Conservation (phyloP, 805 yeast genomes). For the Candida multigemmis region DNA sequence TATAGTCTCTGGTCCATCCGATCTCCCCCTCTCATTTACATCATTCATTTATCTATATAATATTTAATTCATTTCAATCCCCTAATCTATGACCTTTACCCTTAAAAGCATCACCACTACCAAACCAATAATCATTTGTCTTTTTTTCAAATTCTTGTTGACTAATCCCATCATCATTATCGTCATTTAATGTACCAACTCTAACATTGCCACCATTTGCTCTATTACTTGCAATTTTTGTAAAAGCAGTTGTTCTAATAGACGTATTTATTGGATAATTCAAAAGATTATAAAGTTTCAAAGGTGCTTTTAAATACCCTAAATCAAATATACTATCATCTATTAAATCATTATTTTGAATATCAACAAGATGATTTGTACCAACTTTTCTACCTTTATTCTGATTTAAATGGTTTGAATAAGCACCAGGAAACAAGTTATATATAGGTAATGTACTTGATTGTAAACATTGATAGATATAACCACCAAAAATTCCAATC, state of each 20-base stretch:
- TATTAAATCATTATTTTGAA: slow-evolving; percentile 9
- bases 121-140: too few relatives aligned
- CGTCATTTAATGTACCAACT: slow-evolving; percentile 1
- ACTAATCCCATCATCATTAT: slow-evolving; percentile 1
- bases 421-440: slow-evolving; percentile 26
- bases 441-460: slow-evolving; percentile 40
- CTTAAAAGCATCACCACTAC: slow-evolving; percentile 9
- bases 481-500: slow-evolving; percentile 48
- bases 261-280: slow-evolving; percentile 17
- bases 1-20: too few relatives aligned
- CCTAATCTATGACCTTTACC: slow-evolving; percentile 32
- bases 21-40: too few relatives aligned
- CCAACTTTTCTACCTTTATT: slow-evolving; percentile 22
- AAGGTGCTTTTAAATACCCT: slow-evolving; percentile 52
- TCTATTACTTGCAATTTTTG: slow-evolving; percentile 1
- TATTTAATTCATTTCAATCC: slow-evolving; percentile 4
- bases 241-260: slow-evolving; percentile 19
- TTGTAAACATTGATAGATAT: slow-evolving; percentile 54
- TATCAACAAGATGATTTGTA: slow-evolving; percentile 5
- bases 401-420: slow-evolving; percentile 5
- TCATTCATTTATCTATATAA: too few relatives aligned
- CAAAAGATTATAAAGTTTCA: slow-evolving; percentile 22
- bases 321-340: slow-evolving; percentile 38
- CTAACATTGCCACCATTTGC: slow-evolving; percentile 1
- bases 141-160: too few relatives aligned